Percentiles rank a stretch among this genome's conserved stretches.
Conservation (phyloP, 768 basidiomycete species). For the Boletus eberwhitei region DNA sequence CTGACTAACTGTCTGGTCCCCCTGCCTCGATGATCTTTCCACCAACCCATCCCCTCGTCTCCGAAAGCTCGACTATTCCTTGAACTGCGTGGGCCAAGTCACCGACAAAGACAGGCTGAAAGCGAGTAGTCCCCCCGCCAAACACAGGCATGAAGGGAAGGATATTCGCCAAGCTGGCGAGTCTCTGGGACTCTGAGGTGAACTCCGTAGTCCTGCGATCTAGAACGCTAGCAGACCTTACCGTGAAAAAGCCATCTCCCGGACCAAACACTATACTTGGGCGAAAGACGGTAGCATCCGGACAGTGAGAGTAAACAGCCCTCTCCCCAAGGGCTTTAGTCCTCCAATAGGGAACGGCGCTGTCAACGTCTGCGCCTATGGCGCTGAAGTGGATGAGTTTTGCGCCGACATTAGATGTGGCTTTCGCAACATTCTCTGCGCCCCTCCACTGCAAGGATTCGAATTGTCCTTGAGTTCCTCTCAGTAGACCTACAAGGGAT, state of each 20-base stretch:
- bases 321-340: slow-evolving; percentile 65
- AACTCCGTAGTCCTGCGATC: not conserved
- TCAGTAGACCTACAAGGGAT: slow-evolving; percentile 68
- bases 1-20: slow-evolving; percentile 47
- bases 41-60: slow-evolving; percentile 32
- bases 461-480: slow-evolving; percentile 54
- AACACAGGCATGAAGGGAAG: slow-evolving; percentile 77
- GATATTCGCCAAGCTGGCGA: slow-evolving; percentile 54
- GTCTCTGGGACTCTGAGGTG: slow-evolving; percentile 41
- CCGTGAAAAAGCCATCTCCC: slow-evolving; percentile 73
- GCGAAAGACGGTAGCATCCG: slow-evolving; percentile 58
- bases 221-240: slow-evolving; percentile 29
- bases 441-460: slow-evolving; percentile 62
- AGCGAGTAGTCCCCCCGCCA: slow-evolving; percentile 59
- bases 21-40: slow-evolving; percentile 49
- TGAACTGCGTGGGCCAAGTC: slow-evolving; percentile 65
- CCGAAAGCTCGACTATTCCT: slow-evolving; percentile 44
- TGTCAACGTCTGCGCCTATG: slow-evolving; percentile 64
- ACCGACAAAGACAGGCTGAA: slow-evolving; percentile 72
- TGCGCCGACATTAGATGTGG: slow-evolving; percentile 50
- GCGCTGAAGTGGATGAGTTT: slow-evolving; percentile 67
- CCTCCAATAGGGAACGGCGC: slow-evolving; percentile 54
- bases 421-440: slow-evolving; percentile 60
- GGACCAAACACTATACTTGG: slow-evolving; percentile 77
- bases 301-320: slow-evolving; percentile 44